Evolutionary conservation across 768 basidiomycete genomes (phyloP), one percentile per base, ranked within the genome.

Genomic region (Boletus huronensis): DNA sequence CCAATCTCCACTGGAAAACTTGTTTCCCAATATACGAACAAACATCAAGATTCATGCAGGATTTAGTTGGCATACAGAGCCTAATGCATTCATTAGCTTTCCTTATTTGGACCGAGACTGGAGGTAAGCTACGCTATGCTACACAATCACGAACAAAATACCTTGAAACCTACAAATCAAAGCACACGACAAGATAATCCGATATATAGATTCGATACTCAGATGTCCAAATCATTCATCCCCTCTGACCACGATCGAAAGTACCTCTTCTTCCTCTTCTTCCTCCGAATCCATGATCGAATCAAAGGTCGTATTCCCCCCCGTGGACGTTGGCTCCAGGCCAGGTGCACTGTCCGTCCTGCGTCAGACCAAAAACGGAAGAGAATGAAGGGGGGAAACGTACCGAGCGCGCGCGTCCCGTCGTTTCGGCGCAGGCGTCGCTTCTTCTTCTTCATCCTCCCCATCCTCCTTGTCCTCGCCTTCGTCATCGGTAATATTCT

Each of bases 251-350:
- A 48, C 34, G 5, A 48, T 25, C 34, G 34, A 48, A 11, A 48
- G 5, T 9, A 35, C 32, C 23, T 48, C 34, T n/a, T 35, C 47
- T 11, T 47, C 46, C 1, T 48, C 47, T 1, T 82, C 83, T 50
- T 78, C 77, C 39, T 76, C 75, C 47, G 72, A 72, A 55, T 82
- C 81, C 70, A 84, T 80, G 23, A 84, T 80, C 4, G 83, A 82
- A 67, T 80, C 79, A 42, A 64, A 59, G 16, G 63, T 64, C 14
- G 19, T 46, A n/a, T 66, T 70, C 6, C 34, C 58, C 3, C 31
- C 31, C 50, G 53, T 25, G 49, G 53, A 44, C 51, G 39, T 25
- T 39, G 50, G 46, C 36, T 55, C 59, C 11, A 3, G 53, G 38
- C 53, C 51, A 9, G 54, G 54, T 14, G 25, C 44, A 4, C 63